A percentile compares a stretch with the other conserved stretches of the same genome.
Evolutionary conservation across 805 yeast species (phyloP).

Genomic region (Naumovozyma baii): DNA sequence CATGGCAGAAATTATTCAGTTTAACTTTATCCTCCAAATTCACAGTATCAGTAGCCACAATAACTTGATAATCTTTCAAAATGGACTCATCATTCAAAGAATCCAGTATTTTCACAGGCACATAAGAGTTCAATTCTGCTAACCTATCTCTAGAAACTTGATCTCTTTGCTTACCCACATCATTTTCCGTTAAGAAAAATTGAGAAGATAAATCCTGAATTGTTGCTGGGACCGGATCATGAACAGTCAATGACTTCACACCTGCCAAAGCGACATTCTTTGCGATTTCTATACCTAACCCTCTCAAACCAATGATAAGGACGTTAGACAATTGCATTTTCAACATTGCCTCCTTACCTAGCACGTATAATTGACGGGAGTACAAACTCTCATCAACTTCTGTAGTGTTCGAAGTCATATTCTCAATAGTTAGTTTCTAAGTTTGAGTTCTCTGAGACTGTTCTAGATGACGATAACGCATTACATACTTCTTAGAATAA

Average conservation of each 20-base stretch:
- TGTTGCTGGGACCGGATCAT: slow-evolving; percentile 65
- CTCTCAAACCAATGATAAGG: slow-evolving; percentile 81
- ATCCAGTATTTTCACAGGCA: slow-evolving; percentile 63
- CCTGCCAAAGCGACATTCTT: slow-evolving; percentile 96
- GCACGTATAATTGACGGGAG: slow-evolving; percentile 91
- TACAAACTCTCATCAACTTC: slow-evolving; percentile 88
- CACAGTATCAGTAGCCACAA: slow-evolving; percentile 67
- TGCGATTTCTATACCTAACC: slow-evolving; percentile 92
- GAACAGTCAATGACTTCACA: slow-evolving; percentile 78
- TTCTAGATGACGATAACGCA: no score
- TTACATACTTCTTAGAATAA: no score
- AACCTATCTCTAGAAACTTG: slow-evolving; percentile 54
- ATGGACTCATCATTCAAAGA: slow-evolving; percentile 42
- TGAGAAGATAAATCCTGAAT: slow-evolving; percentile 78
- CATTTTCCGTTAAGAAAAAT: slow-evolving; percentile 63
- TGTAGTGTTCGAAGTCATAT: slow-evolving; percentile 21
- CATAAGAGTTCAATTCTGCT: slow-evolving; percentile 81
- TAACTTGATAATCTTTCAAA: slow-evolving; percentile 57
- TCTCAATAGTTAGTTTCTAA: no score
- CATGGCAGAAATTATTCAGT: slow-evolving; percentile 68
- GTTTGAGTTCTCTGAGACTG: no score
- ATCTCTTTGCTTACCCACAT: slow-evolving; percentile 75
- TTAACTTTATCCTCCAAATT: slow-evolving; percentile 64
- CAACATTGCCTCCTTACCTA: slow-evolving; percentile 97
- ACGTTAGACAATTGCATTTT: slow-evolving; percentile 92